Base-by-base conservation (phyloP, 2,329 filamentous ascomycete genomes). In the Penicillium sp. region DNA sequence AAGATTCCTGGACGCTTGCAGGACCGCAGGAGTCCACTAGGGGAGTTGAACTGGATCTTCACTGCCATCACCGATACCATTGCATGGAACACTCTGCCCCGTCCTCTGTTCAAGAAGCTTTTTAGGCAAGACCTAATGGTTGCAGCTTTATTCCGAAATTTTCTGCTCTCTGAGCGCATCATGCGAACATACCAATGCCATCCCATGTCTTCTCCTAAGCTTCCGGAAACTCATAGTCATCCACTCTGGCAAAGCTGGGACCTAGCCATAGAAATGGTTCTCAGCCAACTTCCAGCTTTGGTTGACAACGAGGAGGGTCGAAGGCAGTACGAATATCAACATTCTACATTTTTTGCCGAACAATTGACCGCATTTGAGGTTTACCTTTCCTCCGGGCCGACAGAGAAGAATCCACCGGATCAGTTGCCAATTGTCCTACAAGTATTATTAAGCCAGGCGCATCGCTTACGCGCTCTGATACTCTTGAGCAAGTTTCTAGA, bases 61-160 rank as follows among this genome's bases (percentile, higher is more conserved):
- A 99, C 94, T 0, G 94, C 94, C 55, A 97, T 99, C 62, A 99
- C 94, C 0, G 94, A 99, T 70, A 97, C 93, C 1, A 99, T 99
- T 66, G 94, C 94, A 0, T 99, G 94, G 94, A 97, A 96, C 30
- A 95, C 91, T 5, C 77, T 99, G 3, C 90, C 92, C 3, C 88
- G 93, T 47, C 85, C 91, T 20, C 78, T 97, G 11, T 99, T 99
- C 75, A 92, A 96, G 73, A 96, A 96, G 72, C 90, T 97, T 59
- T 99, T 99, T 73, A 81, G 94, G 43, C 94, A 99, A 71, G 94
- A 99, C 71, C 81, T 99, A 12, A 97, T 99, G 92, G 94, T 99
- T n/a, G 94, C 94, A 12, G 94, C 94, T 1, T 78, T 99, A 7
- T 99, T 97, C 73, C 85, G 94, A 52, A 99, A 99, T 70, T 97